phyloP scores from a whole-genome alignment of 139 green algal species.

The Chlamydomonas sp. region DNA sequence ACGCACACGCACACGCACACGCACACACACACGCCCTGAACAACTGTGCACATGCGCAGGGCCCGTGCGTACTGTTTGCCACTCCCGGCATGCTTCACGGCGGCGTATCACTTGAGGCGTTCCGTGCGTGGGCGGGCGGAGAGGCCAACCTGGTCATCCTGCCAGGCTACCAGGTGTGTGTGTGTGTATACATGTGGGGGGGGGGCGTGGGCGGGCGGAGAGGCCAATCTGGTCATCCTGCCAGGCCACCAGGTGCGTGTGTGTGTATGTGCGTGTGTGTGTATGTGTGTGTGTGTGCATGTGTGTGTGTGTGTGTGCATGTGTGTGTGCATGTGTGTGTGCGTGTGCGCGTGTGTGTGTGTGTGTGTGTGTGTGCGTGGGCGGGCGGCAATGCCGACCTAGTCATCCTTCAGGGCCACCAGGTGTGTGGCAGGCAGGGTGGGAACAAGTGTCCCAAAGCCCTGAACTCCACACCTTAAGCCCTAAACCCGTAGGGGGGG shows the following conservation, averaged over 20 bases:
- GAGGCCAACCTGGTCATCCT: constrained; percentile 62
- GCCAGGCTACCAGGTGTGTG: constrained; percentile 47
- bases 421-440: no score
- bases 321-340: background rate
- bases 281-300: background rate
- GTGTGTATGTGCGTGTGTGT: no score
- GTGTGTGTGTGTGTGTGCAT: background rate
- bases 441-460: no score
- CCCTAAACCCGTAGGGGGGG: no score
- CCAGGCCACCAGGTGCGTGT: constrained; percentile 46
- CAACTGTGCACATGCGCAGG: constrained; percentile 6
- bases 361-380: background rate
- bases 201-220: constrained; percentile 8
- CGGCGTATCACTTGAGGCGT: constrained; percentile 59
- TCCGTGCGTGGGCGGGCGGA: constrained; percentile 51
- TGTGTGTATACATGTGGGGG: no score
- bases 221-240: constrained; percentile 62
- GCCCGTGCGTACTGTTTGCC: constrained; percentile 65
- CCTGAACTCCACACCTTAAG: no score
- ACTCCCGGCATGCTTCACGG: constrained; percentile 68
- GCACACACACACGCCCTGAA: background rate
- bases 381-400: constrained; percentile 43
- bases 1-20: background rate
- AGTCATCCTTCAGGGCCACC: constrained; percentile 60
- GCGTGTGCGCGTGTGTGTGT: no score